Evolutionary conservation across 2,329 filamentous ascomycete species (phyloP), one percentile per base, ranked within the genome.

Genomic region (Colletotrichum somersetense): DNA sequence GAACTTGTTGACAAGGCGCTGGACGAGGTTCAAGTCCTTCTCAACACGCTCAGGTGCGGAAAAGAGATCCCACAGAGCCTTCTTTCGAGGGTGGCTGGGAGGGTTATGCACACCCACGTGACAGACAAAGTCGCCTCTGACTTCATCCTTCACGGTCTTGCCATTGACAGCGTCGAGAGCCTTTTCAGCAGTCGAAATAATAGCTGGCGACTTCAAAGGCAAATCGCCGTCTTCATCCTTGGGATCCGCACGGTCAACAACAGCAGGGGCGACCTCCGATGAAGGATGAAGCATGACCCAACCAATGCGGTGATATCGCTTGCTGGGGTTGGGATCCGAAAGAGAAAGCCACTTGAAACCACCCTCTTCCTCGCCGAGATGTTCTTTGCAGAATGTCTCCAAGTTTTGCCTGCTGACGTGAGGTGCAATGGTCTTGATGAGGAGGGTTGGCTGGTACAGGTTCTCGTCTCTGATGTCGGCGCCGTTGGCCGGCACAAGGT

Each of bases 391-490:
- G 78, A 98, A 98, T 2, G 91, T 91, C 81, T 99, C 96, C 26
- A 99, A 89, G 78, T 98, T 98, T 62, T 93, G 91, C 50, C 96
- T 93, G 78, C 94, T 97, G 74, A 99, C 96, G 71, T 97, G 97
- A 10, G 96, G 96, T 5, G 96, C 96, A 78, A 99, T 95, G 0
- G 96, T 99, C 85, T 99, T 99, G 86, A 99, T 98, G 58, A 99
- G 89, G 23, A 99, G 87, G 0, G 97, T 97, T 18, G 96, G 96
- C 80, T 97, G 94, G 75, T 92, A 91, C 42, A 96, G 89, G 61
- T 92, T 93, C 76, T 97, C 95, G 78, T 99, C 96, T 48, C 94
- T 91, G 63, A 98, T 89, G 75, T 98, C 96, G 61, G 93, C 94
- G 38, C 93, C 94, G 75, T 90, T 91, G 52, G 91, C 91, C 44